Evolutionary conservation across 1,284 basidiomycete species (phyloP).

Genomic region (Quambalaria eucalypti): DNA sequence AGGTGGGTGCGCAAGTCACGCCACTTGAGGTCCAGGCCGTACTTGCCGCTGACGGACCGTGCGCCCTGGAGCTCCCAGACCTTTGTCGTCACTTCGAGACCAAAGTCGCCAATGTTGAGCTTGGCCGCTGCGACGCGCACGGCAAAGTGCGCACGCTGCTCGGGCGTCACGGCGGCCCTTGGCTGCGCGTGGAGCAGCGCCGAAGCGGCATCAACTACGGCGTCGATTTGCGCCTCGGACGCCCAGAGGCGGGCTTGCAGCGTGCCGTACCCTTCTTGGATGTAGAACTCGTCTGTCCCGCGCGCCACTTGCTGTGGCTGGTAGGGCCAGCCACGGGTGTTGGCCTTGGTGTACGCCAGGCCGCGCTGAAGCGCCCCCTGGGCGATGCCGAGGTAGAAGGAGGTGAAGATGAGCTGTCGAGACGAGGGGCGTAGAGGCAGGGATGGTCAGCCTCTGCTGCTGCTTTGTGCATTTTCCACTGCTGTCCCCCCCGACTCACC

Average conservation of each 20-base stretch:
- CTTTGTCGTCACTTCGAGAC: constrained; percentile 40
- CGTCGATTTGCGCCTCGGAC: constrained; percentile 38
- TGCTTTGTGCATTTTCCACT: no score
- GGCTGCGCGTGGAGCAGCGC: constrained; percentile 24
- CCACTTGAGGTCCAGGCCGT: constrained; percentile 38
- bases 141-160: constrained; percentile 41
- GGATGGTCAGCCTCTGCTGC: no score
- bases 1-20: constrained; percentile 37
- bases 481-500: neutral
- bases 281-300: constrained; percentile 43
- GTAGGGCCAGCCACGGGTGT: constrained; percentile 46
- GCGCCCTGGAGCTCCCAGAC: constrained; percentile 45
- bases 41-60: constrained; percentile 37
- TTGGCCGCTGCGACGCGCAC: constrained; percentile 44
- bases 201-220: constrained; percentile 19
- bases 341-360: constrained; percentile 36
- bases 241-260: constrained; percentile 44
- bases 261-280: constrained; percentile 43
- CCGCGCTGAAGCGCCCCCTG: constrained; percentile 41
- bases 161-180: constrained; percentile 27
- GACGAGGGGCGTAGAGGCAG: neutral
- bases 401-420: constrained; percentile 32
- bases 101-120: constrained; percentile 38
- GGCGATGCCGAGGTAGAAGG: constrained; percentile 47
- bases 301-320: constrained; percentile 26